Base-by-base conservation (phyloP, 495 filamentous ascomycete species). In the Saxophila tyrrhenica region DNA sequence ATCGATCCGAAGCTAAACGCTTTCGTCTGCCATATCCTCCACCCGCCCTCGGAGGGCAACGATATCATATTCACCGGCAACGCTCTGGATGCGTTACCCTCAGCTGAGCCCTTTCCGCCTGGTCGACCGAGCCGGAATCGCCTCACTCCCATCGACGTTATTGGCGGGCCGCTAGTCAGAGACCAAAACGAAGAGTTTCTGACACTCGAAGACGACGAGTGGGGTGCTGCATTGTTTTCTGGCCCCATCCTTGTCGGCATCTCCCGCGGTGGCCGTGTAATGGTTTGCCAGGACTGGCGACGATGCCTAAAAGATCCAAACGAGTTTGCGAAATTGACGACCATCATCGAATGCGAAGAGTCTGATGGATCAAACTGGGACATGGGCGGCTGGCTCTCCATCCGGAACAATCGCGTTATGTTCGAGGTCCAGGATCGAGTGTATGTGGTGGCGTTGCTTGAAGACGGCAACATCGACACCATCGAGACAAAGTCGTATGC, bases 281-380 rank as follows among this genome's bases (percentile, higher is more conserved):
- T 59, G 48, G 25, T 62, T 21, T 62, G 60, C 38, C 48, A 39
- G 0, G 49, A 62, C 50, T 62, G 60, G 60, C 56, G 51, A 0
- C 0, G 17, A 24, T 25, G 50, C n/a, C 21, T 59, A 8, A n/a
- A 47, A 29, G 25, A 35, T 19, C 8, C 17, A 17, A 39, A 50
- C 32, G 50, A 16, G 2, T 23, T 54, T 11, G 25, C 45, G 8
- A 19, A 17, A 3, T 3, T 22, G 38, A 38, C 20, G n/a, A 5
- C 17, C 10, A 25, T 62, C 11, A 51, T 62, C 20, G 60, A 62
- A 42, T 52, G 52, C 50, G 47, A 13, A 35, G 35, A 62, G 39
- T 38, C 32, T 5, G 47, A 59, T 20, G 45, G 39, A 25, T 21
- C 21, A 1, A 48, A 25, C 32, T 62, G 59, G 21, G 48, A 54